phyloP scores from a whole-genome alignment of 202 grass and related monocot species.

The Bolboschoenoplectus hybrid region DNA sequence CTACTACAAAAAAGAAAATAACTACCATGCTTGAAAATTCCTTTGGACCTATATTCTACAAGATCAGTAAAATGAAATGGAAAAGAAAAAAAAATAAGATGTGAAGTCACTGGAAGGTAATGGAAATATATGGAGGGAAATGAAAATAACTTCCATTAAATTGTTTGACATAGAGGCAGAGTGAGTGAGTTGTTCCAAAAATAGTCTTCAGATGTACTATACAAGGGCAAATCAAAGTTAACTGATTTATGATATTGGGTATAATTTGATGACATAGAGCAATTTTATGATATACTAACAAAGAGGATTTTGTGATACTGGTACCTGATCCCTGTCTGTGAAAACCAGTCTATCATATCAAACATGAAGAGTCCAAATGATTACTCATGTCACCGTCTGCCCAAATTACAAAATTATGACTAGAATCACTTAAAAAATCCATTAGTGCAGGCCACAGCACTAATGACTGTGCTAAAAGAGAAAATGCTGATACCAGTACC shows the following conservation, averaged over 20 bases:
- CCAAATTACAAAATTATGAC: background rate
- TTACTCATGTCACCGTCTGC: background rate
- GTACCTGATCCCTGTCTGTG: background rate
- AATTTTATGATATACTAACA: background rate
- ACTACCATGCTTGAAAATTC: background rate
- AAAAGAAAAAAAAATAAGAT: background rate
- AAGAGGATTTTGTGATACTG: background rate
- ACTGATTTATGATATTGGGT: background rate
- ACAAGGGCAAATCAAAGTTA: background rate
- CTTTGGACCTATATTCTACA: background rate
- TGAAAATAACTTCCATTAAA: background rate
- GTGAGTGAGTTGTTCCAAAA: background rate
- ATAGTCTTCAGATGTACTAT: background rate
- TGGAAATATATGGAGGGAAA: background rate
- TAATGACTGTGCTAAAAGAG: background rate
- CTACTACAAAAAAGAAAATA: background rate
- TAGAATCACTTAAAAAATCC: background rate
- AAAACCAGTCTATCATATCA: background rate
- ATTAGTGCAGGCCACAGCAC: background rate
- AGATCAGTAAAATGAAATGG: background rate
- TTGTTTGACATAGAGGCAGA: background rate
- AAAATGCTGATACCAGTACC: background rate
- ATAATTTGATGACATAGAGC: background rate
- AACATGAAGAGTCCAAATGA: background rate
- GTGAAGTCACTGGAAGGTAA: slow-evolving; percentile 10